A percentile compares a stretch with the other conserved stretches of the same genome.
Conservation (phyloP, 2,329 filamentous ascomycete species). For the Helminthosporium solani region DNA sequence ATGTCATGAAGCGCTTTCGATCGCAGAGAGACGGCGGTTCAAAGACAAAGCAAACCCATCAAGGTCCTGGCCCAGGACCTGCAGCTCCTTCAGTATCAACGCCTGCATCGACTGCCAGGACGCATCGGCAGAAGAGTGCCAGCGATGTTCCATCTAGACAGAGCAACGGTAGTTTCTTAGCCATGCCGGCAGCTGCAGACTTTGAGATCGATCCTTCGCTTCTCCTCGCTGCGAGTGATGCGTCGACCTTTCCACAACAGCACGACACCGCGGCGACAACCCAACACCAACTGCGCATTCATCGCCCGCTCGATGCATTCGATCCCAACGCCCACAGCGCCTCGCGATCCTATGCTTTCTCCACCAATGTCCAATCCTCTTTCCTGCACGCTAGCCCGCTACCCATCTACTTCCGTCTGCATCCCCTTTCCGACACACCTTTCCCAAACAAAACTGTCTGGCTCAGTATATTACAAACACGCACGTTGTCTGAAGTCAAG, state of each 20-base stretch:
- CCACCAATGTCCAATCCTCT: background rate
- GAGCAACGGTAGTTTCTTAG: constrained; percentile 11
- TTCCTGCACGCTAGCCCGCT: constrained; percentile 40
- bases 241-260: constrained; percentile 31
- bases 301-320: constrained; percentile 8
- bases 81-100: constrained; percentile 31
- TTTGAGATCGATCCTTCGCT: constrained; percentile 66
- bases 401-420: constrained; percentile 68
- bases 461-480: constrained; percentile 62
- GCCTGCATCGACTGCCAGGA: constrained; percentile 2
- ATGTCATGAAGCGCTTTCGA: constrained; percentile 74
- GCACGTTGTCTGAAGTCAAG: constrained; percentile 63
- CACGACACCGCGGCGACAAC: constrained; percentile 16
- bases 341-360: constrained; percentile 1
- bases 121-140: constrained; percentile 18
- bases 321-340: constrained; percentile 10
- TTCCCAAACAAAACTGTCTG: constrained; percentile 55
- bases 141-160: background rate
- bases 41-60: constrained; percentile 43
- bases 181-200: constrained; percentile 46
- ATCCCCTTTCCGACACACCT: constrained; percentile 61
- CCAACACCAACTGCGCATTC: constrained; percentile 40
- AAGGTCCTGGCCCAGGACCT: constrained; percentile 47
- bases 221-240: constrained; percentile 57
- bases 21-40: constrained; percentile 63